Percentiles rank a stretch among this genome's conserved stretches.
Evolutionary conservation across 257 asterid species (phyloP).

Genomic region (Nicotiana attenuata): DNA sequence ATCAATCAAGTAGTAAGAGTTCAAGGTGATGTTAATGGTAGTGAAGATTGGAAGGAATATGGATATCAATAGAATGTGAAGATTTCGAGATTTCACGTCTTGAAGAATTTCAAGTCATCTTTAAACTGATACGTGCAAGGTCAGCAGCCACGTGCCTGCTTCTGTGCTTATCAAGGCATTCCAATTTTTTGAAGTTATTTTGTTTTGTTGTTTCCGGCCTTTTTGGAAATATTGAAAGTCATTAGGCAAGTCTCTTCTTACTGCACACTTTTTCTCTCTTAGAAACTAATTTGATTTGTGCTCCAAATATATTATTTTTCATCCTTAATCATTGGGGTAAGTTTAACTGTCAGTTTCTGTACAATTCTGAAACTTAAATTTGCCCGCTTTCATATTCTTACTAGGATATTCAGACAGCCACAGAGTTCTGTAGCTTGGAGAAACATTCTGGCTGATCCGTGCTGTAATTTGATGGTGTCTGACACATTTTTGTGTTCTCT

Average conservation of each 20-base stretch:
- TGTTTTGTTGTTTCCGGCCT: constrained; percentile 11
- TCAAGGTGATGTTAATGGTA: constrained; percentile 82
- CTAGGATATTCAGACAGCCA: background rate
- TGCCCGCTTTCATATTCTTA: background rate
- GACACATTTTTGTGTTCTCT: background rate
- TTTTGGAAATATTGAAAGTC: constrained; percentile 11
- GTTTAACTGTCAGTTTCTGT: background rate
- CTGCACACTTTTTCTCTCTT: background rate
- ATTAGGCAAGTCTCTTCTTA: constrained; percentile 8
- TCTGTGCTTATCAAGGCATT: constrained; percentile 57
- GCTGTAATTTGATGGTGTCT: background rate
- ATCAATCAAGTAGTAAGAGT: constrained; percentile 71
- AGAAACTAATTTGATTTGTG: background rate
- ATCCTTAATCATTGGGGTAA: background rate
- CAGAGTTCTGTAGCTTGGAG: background rate
- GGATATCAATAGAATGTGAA: constrained; percentile 75
- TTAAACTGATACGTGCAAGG: constrained; percentile 38
- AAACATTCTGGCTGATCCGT: background rate
- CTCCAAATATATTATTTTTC: background rate
- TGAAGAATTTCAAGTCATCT: constrained; percentile 51
- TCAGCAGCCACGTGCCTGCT: constrained; percentile 88
- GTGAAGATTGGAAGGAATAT: constrained; percentile 76
- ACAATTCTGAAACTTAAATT: background rate
- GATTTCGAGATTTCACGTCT: constrained; percentile 55
- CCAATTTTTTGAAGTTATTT: constrained; percentile 31